These are phyloP conservation scores for Phoma sp. DNA, from an alignment of 2,329 filamentous ascomycete genomes.

Conservation along the genomic window DNA sequence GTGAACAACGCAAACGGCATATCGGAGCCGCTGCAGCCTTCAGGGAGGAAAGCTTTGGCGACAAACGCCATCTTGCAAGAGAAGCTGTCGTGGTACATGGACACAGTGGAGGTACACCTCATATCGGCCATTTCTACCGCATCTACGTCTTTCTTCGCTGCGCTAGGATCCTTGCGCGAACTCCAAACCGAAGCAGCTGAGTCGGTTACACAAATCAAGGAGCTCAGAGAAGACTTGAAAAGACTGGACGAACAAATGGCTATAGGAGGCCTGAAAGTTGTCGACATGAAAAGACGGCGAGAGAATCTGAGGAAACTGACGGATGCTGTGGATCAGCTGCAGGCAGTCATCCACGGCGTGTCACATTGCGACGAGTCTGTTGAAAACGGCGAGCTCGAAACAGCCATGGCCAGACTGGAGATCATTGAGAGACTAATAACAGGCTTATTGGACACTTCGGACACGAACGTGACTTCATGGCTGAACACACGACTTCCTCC, in stretches of 20 bases:
- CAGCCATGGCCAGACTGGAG: slow-evolving; percentile 79
- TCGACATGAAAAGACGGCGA: slow-evolving; percentile 79
- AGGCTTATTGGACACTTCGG: slow-evolving; percentile 64
- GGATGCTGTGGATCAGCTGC: slow-evolving; percentile 82
- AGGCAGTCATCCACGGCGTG: slow-evolving; percentile 76
- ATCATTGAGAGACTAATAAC: slow-evolving; percentile 79
- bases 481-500: slow-evolving; percentile 43
- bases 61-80: slow-evolving; percentile 98
- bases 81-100: slow-evolving; percentile 99
- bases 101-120: slow-evolving; percentile 95
- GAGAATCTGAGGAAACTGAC: slow-evolving; percentile 86
- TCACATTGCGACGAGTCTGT: slow-evolving; percentile 80
- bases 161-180: slow-evolving; percentile 86
- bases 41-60: slow-evolving; percentile 80
- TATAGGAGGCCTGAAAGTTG: slow-evolving; percentile 80
- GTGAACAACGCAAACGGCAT: slow-evolving; percentile 64
- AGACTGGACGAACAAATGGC: slow-evolving; percentile 88
- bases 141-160: slow-evolving; percentile 95
- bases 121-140: slow-evolving; percentile 96
- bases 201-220: slow-evolving; percentile 85
- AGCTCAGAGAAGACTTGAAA: slow-evolving; percentile 77
- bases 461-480: slow-evolving; percentile 40
- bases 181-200: slow-evolving; percentile 91
- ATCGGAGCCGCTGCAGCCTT: slow-evolving; percentile 60
- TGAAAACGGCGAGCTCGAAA: slow-evolving; percentile 81